Base-by-base conservation (phyloP, 805 yeast species). In the Metschnikowia rubicola region DNA sequence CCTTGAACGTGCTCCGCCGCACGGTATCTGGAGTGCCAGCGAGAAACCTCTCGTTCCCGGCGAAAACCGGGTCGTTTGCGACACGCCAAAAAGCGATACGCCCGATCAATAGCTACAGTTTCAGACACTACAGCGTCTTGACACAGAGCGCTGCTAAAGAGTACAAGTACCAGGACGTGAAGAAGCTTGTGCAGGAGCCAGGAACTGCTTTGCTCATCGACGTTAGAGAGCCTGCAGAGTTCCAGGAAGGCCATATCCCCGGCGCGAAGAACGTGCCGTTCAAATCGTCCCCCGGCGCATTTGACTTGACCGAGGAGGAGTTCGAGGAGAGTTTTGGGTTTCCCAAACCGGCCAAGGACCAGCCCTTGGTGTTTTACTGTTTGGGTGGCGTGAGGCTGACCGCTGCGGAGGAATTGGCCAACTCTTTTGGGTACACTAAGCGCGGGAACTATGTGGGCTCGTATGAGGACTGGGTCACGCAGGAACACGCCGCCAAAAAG, bases 141-240 rank as follows among this genome's bases (percentile, higher is more conserved):
- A 55, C 74, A 10, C 63, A 63, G 26, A 58, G 65, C 15, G 67
- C 63, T 29, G 83, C 86, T 43, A 75, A 74, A 53, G 52, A 67
- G 35, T 82, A 81, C 61, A 65, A 67, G 30, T 86, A 80, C 62
- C 68, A 75, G 11, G 77, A 75, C 11, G 71, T 86, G 58, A 71
- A 71, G 56, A 55, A 59, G 29, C 62, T 86, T 21, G 65, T 74
- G 15, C 48, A 65, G 9, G 73, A 70, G 45, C 44, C 58, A 17
- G 51, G 49, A 47, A 68, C 71, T 12, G 67, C 77, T 33, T 74
- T 88, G 36, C 67, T 92, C 34, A 83, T 92, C 21, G 99, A 92
- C 62, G 97, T 88, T 17, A 82, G 99, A 64, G 98, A 92, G 71
- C 97, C 97, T 6, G 77, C 73, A 26, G 99, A 92, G 68, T 76